A percentile compares a stretch with the other conserved stretches of the same genome.
These are phyloP conservation scores for Capronia coronata DNA, from an alignment of 2,329 filamentous ascomycete genomes.

Conservation along the genomic window DNA sequence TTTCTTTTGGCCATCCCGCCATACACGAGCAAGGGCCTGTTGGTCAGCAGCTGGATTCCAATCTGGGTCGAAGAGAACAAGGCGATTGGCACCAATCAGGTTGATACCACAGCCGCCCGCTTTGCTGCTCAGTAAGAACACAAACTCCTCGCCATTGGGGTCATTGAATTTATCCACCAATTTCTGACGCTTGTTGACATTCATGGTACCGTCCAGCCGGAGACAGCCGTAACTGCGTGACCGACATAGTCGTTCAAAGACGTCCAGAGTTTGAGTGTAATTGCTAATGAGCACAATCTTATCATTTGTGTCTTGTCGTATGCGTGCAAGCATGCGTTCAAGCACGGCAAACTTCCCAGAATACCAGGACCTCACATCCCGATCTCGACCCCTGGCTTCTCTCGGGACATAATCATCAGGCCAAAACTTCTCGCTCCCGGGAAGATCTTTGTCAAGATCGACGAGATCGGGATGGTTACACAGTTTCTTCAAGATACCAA, in stretches of 20 bases:
- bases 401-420: slow-evolving; percentile 85
- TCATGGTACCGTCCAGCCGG: slow-evolving; percentile 94
- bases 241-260: slow-evolving; percentile 88
- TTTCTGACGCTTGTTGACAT: slow-evolving; percentile 92
- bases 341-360: slow-evolving; percentile 97
- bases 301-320: slow-evolving; percentile 92
- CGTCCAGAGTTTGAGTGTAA: slow-evolving; percentile 90
- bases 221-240: slow-evolving; percentile 76
- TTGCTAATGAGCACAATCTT: slow-evolving; percentile 99
- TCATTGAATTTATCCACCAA: slow-evolving; percentile 97
- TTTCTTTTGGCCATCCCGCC: slow-evolving; percentile 98
- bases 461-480: slow-evolving; percentile 97
- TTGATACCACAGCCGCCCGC: slow-evolving; percentile 96
- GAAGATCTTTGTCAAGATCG: slow-evolving; percentile 72
- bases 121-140: slow-evolving; percentile 95
- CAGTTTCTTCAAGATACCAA: slow-evolving; percentile 93
- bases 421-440: slow-evolving; percentile 73
- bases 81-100: slow-evolving; percentile 85
- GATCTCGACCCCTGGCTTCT: slow-evolving; percentile 77
- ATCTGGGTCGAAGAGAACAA: slow-evolving; percentile 92
- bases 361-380: slow-evolving; percentile 91
- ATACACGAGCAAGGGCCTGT: slow-evolving; percentile 92
- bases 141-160: slow-evolving; percentile 78
- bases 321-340: slow-evolving; percentile 94
- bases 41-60: slow-evolving; percentile 99